Base-by-base conservation (phyloP, 805 yeast genomes). In the Saturnispora serradocipensis region DNA sequence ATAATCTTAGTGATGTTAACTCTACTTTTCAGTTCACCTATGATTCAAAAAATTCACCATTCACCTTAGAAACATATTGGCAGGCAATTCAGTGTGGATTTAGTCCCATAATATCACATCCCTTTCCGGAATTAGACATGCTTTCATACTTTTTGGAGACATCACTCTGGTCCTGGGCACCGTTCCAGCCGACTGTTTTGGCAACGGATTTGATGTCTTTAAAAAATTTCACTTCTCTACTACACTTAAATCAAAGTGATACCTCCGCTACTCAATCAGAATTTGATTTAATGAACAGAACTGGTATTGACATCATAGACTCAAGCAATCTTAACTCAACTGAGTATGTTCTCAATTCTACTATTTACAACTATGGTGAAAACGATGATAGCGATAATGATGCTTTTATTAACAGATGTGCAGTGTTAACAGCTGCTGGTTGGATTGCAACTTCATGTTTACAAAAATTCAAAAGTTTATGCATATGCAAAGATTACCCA, bases 101-200 rank as follows among this genome's bases (percentile, higher is more conserved):
- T 49, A 74, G 86, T 0, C 88, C 96, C 0, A 73, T 88, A 0
- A 62, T 88, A 67, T 75, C 67, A 47, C 78, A 56, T 56, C 72
- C 11, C 32, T 61, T 56, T 43, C 46, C 30, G 50, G 56, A 60
- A 45, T 36, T 69, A 10, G 35, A 65, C 13, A 58, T 62, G 15
- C 62, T 75, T 8, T 61, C 69, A 0, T 48, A 58, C 0, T 58
- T 74, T 25, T 51, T 76, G 11, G 61, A 69, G 15, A 44, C 60
- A 15, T 66, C 75, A 0, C 53, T 76, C 36, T 89, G 97, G 97
- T 76, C 91, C 2, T 89, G 97, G 97, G 76, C 73, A 0, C 61
- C 72, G 0, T 64, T 67, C 9, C 77, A 84, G 60, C 93, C 93
- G 1, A 52, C 58, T 43, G 10, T 54, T 18, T 48, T 56, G 3